Base-by-base conservation (phyloP, 305 asterid genomes). In the Caryopteris hybrid region DNA sequence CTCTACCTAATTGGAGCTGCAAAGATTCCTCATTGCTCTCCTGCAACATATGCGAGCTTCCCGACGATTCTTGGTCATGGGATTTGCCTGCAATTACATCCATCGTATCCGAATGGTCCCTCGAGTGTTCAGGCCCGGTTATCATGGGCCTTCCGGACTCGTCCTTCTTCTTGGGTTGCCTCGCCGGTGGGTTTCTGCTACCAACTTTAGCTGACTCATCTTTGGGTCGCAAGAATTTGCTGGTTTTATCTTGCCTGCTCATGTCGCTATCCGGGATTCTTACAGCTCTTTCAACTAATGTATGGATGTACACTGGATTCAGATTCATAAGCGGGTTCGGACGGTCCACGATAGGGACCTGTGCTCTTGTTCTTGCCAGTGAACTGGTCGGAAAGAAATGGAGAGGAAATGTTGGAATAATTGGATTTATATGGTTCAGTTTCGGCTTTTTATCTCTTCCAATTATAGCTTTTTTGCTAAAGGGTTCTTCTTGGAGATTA, bases 371-470 rank as follows among this genome's bases (percentile, higher is more conserved):
- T 60, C 72, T 77, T 14, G 54, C 84, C 0, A 84, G 83, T 0
- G 88, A 88, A 65, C 55, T 81, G 0, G 88, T 85, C 0, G 95
- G 87, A 14, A 78, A 68, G 47, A 68, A 81, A 64, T 82, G 86
- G 85, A 76, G 90, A 17, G 87, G 76, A 10, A 69, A 54, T 1
- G 76, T 84, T 5, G 95, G 92, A 31, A 64, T 80, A 1, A 10
- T 82, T 0, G 88, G 84, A 31, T 85, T 81, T 57, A 18, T 79
- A 5, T 79, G 62, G 29, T 84, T 79, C 29, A 61, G 82, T 8
- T 21, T 82, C 6, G 92, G 95, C 1, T 88, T 84, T 63, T 58
- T 85, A 0, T 80, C 92, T 3, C 74, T 88, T 6, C 90, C 92
- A 4, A 8, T 50, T 2, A 25, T 82, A 3, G 92, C 84, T 0